These are phyloP conservation scores for Salix caprea DNA, from an alignment of 345 rosid species.

Conservation along the genomic window DNA sequence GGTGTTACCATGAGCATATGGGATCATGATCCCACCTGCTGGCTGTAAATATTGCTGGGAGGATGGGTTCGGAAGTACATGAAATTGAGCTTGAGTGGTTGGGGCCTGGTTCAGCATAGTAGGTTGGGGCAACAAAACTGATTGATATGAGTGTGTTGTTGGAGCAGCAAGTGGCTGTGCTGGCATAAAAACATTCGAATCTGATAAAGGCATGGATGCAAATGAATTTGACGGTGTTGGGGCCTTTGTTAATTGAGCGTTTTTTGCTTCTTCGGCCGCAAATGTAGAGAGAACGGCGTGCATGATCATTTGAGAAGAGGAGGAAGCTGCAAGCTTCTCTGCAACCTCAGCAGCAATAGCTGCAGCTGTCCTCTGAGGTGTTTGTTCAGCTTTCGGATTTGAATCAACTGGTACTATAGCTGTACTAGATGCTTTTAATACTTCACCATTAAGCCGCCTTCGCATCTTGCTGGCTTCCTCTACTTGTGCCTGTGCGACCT, in stretches of 20 bases:
- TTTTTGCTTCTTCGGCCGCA: slow-evolving; percentile 89
- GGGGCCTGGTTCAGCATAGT: slow-evolving; percentile 43
- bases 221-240: slow-evolving; percentile 29
- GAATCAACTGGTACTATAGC: slow-evolving; percentile 26
- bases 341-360: slow-evolving; percentile 96
- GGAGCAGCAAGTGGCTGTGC: slow-evolving; percentile 37
- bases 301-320: slow-evolving; percentile 91
- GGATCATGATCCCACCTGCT: slow-evolving; percentile 43
- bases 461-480: slow-evolving; percentile 73
- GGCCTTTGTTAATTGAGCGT: slow-evolving; percentile 37
- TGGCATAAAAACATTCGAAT: slow-evolving; percentile 37
- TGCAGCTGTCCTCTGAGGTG: slow-evolving; percentile 69
- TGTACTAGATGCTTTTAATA: slow-evolving; percentile 31
- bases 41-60: slow-evolving; percentile 59
- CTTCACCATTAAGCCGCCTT: slow-evolving; percentile 50
- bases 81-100: slow-evolving; percentile 53
- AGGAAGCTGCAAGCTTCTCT: slow-evolving; percentile 80
- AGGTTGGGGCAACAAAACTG: slow-evolving; percentile 36
- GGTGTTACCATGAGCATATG: slow-evolving; percentile 54
- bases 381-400: slow-evolving; percentile 39
- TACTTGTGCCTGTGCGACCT: slow-evolving; percentile 76
- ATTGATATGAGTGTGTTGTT: slow-evolving; percentile 38
- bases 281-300: slow-evolving; percentile 82
- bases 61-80: slow-evolving; percentile 48
- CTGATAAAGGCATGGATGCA: slow-evolving; percentile 30